Evolutionary conservation across 352 stramenopile species (phyloP).

Genomic region (Pythium coloratum): DNA sequence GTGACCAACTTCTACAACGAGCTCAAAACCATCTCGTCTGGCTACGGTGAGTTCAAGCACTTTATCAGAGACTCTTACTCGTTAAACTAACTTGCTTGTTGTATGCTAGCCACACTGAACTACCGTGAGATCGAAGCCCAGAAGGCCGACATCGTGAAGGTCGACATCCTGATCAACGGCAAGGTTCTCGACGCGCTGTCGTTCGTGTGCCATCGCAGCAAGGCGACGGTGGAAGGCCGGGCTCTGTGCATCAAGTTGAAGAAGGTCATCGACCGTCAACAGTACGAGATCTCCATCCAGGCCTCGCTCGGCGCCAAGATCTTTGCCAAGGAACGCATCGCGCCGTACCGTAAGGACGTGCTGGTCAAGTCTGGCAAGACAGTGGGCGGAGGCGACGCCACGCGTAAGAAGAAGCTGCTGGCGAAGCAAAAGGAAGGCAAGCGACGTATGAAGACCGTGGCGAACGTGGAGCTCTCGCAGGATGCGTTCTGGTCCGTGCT

Average conservation of each 20-base stretch:
- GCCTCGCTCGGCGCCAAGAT: constrained; percentile 95
- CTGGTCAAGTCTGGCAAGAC: constrained; percentile 95
- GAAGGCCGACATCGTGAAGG: constrained; percentile 94
- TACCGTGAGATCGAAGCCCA: constrained; percentile 92
- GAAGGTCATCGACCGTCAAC: constrained; percentile 95
- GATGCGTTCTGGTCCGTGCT: constrained; percentile 98
- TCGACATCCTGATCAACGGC: constrained; percentile 94
- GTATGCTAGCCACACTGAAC: constrained; percentile 84
- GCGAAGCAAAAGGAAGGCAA: constrained; percentile 99
- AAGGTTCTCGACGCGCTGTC: constrained; percentile 96
- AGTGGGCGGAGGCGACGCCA: constrained; percentile 96
- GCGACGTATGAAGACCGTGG: constrained; percentile 95
- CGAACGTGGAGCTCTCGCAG: constrained; percentile 96
- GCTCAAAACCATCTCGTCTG: constrained; percentile 95
- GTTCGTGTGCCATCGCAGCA: constrained; percentile 95
- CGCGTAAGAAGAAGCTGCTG: constrained; percentile 98
- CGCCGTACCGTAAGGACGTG: constrained; percentile 96
- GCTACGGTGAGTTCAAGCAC: constrained; percentile 78
- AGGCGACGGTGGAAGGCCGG: constrained; percentile 75
- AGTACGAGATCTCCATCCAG: constrained; percentile 99
- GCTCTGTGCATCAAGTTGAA: constrained; percentile 95
- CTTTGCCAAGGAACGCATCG: constrained; percentile 96
- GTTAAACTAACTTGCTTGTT: neutral
- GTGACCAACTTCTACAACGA: constrained; percentile 99
- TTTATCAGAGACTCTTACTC: neutral